A percentile compares a stretch with the other conserved stretches of the same genome.
These are phyloP conservation scores for Claviceps arundinis DNA, from an alignment of 2,329 filamentous ascomycete species.

Conservation along the genomic window DNA sequence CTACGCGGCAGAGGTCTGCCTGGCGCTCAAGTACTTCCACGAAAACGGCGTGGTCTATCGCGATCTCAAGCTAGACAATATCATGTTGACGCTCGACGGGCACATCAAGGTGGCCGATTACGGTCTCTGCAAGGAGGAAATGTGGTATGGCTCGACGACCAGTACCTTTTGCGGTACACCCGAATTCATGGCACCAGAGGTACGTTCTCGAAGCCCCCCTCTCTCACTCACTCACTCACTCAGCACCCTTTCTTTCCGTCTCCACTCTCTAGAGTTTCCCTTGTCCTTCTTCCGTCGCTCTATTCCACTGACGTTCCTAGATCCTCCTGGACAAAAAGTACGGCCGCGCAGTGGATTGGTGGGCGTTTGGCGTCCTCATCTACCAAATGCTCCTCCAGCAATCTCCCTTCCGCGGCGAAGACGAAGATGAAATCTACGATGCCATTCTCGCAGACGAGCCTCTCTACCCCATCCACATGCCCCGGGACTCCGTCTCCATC, in stretches of 20 bases:
- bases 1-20: constrained; percentile 92
- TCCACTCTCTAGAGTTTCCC: not conserved
- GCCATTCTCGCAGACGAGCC: constrained; percentile 96
- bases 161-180: constrained; percentile 99
- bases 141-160: constrained; percentile 97
- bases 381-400: constrained; percentile 99
- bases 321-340: constrained; percentile 98
- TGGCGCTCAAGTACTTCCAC: constrained; percentile 97
- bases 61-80: constrained; percentile 88
- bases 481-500: constrained; percentile 91
- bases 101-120: constrained; percentile 99
- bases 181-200: constrained; percentile 98
- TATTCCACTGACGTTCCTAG: constrained; percentile 25
- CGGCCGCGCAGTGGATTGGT: constrained; percentile 94
- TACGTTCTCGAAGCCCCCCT: constrained; percentile 26
- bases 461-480: constrained; percentile 97
- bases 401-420: constrained; percentile 95
- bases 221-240: not conserved
- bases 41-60: constrained; percentile 98
- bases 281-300: not conserved
- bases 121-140: constrained; percentile 97
- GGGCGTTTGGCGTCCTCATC: constrained; percentile 97
- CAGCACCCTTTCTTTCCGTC: not conserved
- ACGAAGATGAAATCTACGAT: constrained; percentile 98
- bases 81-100: constrained; percentile 83